Percentiles rank a stretch among this genome's conserved stretches.
Evolutionary conservation across 2,329 filamentous ascomycete genomes (phyloP).

Genomic region (Colletotrichum sansevieriae): DNA sequence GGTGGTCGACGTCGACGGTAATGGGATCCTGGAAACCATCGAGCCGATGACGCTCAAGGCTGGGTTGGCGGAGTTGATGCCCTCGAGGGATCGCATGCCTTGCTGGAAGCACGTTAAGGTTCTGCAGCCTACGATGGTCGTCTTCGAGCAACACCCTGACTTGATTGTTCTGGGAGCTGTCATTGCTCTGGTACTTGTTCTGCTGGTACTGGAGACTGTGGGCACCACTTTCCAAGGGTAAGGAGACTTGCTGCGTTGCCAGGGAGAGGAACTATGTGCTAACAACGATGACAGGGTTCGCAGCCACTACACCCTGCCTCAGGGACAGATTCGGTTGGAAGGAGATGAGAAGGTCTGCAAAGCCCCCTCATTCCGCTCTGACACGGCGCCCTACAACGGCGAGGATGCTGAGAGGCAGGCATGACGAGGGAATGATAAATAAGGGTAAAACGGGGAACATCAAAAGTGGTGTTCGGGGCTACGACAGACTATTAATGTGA

Average conservation of each 20-base stretch:
- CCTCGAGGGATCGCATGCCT: constrained; percentile 8
- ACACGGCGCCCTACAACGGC: constrained; percentile 12
- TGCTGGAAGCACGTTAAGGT: constrained; percentile 34
- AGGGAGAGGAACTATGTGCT: background rate
- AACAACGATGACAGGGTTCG: constrained; percentile 20
- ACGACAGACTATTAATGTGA: constrained; percentile 26
- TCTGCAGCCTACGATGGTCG: background rate
- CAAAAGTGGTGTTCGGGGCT: background rate
- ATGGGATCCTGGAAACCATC: constrained; percentile 34
- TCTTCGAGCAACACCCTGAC: constrained; percentile 39
- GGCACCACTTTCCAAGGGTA: constrained; percentile 38
- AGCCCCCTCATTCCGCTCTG: constrained; percentile 29
- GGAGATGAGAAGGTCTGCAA: constrained; percentile 31
- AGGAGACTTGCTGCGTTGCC: background rate
- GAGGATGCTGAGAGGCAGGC: background rate
- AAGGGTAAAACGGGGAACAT: background rate
- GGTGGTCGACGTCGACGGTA: constrained; percentile 38
- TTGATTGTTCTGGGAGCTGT: constrained; percentile 36
- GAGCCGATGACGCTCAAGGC: constrained; percentile 30
- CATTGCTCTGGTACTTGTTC: constrained; percentile 29
- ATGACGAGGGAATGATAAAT: background rate
- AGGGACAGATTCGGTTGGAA: constrained; percentile 28
- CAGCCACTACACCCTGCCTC: constrained; percentile 27
- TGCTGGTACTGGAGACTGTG: constrained; percentile 35
- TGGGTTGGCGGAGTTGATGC: constrained; percentile 24